Evolutionary conservation across 129 eudicot genomes (phyloP).

Genomic region (Centella asiatica): DNA sequence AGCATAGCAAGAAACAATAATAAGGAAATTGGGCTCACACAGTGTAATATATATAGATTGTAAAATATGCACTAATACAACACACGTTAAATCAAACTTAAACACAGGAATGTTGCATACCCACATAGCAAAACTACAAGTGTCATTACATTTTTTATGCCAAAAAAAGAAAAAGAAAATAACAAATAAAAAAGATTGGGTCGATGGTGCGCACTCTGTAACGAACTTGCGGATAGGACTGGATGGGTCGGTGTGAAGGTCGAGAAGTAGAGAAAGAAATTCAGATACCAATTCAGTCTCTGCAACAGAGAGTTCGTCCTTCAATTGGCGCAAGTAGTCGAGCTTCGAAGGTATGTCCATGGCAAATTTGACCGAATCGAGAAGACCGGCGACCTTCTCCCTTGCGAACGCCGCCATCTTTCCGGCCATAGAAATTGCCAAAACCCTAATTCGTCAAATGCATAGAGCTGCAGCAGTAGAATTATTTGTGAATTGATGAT

Average conservation of each 20-base stretch:
- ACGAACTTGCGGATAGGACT: conserved; percentile 76
- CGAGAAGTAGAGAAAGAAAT: conserved; percentile 40
- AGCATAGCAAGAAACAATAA: no score
- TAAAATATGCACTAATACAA: background rate
- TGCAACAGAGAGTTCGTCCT: conserved; percentile 34
- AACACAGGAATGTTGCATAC: background rate
- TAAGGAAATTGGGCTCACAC: no score
- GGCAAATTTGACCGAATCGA: conserved; percentile 46
- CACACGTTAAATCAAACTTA: background rate
- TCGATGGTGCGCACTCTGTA: conserved; percentile 41
- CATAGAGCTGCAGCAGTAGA: background rate
- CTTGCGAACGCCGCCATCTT: conserved; percentile 31
- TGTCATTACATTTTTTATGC: background rate
- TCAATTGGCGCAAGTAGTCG: conserved; percentile 31
- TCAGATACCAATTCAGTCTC: conserved; percentile 30
- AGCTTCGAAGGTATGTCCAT: conserved; percentile 53
- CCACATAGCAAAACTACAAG: background rate
- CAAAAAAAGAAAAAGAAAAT: background rate
- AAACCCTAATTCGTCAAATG: conserved; percentile 11
- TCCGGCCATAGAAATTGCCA: conserved; percentile 27
- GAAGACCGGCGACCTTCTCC: conserved; percentile 38
- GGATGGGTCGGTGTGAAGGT: conserved; percentile 47
- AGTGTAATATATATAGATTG: background rate
- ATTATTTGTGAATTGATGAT: background rate
- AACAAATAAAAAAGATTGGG: background rate